Evolutionary conservation across 306 rosid species (phyloP).

Genomic region (Gillenia trifoliata): DNA sequence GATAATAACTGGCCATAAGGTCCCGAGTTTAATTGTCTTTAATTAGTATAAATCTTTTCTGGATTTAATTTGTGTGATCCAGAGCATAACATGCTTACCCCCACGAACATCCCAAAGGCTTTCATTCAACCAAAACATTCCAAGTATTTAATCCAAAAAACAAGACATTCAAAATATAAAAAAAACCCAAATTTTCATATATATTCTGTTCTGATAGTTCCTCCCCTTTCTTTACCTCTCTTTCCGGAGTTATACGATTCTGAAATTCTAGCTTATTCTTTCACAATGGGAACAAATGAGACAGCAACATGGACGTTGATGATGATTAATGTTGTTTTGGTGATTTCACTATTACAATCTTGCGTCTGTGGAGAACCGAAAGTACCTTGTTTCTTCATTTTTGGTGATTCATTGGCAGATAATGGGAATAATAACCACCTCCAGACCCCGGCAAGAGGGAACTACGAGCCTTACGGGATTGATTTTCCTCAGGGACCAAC

Average conservation of each 20-base stretch:
- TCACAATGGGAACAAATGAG: neutral
- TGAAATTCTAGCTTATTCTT: neutral
- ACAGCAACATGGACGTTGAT: neutral
- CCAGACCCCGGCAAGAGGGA: constrained; percentile 13
- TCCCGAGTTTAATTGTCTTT: too few relatives aligned
- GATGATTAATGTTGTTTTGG: neutral
- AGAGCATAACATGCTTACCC: neutral
- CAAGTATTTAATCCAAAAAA: neutral
- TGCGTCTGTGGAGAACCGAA: neutral
- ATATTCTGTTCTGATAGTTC: neutral
- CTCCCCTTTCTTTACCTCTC: neutral
- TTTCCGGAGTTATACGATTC: too few relatives aligned
- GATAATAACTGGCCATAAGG: too few relatives aligned
- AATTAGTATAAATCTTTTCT: too few relatives aligned
- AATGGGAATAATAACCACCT: constrained; percentile 54
- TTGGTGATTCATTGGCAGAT: constrained; percentile 54
- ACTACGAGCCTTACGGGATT: constrained; percentile 58
- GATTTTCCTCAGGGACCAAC: constrained; percentile 42
- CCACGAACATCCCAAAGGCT: neutral
- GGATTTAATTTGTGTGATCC: neutral
- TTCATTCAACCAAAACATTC: neutral
- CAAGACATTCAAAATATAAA: neutral
- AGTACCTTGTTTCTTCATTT: constrained; percentile 43
- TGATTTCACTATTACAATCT: neutral
- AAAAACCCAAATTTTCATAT: neutral